Base-by-base conservation (phyloP, 2,329 filamentous ascomycete genomes). In the Aplosporella prunicola region DNA sequence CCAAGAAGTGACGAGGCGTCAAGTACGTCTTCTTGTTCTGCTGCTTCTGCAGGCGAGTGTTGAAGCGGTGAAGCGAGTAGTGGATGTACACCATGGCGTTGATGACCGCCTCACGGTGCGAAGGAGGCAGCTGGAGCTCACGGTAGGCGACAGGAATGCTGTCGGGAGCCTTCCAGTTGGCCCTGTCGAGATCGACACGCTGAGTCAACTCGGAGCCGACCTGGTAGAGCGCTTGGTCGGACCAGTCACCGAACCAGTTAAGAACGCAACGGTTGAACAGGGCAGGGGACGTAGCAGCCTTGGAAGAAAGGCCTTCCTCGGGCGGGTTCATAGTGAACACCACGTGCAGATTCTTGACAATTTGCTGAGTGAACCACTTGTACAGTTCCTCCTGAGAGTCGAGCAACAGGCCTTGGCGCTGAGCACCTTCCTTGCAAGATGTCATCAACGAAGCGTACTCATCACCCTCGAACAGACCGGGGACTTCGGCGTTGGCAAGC, bases 161-260 rank as follows among this genome's bases (percentile, higher is more conserved):
- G 51, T 96, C 87, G 3, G 89, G 89, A 4, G 88, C 84, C 36
- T 72, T 68, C 59, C 89, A 98, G 53, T 80, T 87, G 35, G 83
- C 71, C 45, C 87, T 81, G 56, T 98, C 91, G 38, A 99, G 72
- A 57, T 99, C 91, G 42, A 98, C 79, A n/a, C 86, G 89, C 47
- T 93, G 83, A 1, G 93, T 98, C 41, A 98, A 76, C 61, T 98
- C 91, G 45, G 84, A 87, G 16, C 84, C 88, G 45, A 98, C 93
- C 62, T 98, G 93, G 78, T 93, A 99, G 14, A 98, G 74, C 24
- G 91, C 93, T 65, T 98, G 91, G 60, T 98, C 91, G 35, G 91
- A 98, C 91, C 91, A 99, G 64, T 99, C 91, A 47, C 91, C 91
- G 58, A 98, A 95, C 91, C 91, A 99, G 65, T 99, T 98, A 50